Evolutionary conservation across 257 asterid genomes (phyloP), one percentile per base, ranked within the genome.

Genomic region (Gardenia jasminoides): DNA sequence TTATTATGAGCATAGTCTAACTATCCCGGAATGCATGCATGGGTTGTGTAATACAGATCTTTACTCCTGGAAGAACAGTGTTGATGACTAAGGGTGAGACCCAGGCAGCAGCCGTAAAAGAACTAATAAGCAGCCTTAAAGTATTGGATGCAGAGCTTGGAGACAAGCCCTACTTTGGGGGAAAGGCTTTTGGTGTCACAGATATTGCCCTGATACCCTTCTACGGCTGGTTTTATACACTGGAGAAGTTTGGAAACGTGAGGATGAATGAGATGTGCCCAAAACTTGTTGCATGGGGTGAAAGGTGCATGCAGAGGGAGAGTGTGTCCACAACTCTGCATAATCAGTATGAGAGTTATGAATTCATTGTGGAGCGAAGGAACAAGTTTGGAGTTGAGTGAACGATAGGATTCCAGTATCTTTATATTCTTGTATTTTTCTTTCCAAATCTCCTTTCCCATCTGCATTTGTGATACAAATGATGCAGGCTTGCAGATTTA

Each of bases 141-240:
- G 20, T 74, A 24, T 46, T 82, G 79, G 85, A 82, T 58, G 80
- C 46, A 24, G 85, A 77, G 33, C 85, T 82, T 16, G 85, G 82
- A 33, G 76, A 82, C 61, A 73, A 82, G n/a, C 59, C 70, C 33
- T 82, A 66, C 20, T 82, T 66, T 66, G 82, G 76, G 6, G 85
- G 80, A 54, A 66, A 82, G 36, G 46, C 2, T 12, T 43, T 78
- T 67, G 85, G 85, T 2, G 54, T 77, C 75, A 76, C 79, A 59
- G 85, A 82, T 46, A 77, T 82, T 64, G 80, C 64, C 28, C 48
- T 78, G 46, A 68, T 82, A 24, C 82, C 85, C 36, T 82, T 65
- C 30, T 82, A 78, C 20, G 31, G 78, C 72, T 82, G 80, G 85
- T 67, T 82, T 12, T 56, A 72, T 75, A 67, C 75, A 6, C 31